These are phyloP conservation scores for Lactifluus hygrophoroides DNA, from an alignment of 768 basidiomycete species.

Conservation along the genomic window DNA sequence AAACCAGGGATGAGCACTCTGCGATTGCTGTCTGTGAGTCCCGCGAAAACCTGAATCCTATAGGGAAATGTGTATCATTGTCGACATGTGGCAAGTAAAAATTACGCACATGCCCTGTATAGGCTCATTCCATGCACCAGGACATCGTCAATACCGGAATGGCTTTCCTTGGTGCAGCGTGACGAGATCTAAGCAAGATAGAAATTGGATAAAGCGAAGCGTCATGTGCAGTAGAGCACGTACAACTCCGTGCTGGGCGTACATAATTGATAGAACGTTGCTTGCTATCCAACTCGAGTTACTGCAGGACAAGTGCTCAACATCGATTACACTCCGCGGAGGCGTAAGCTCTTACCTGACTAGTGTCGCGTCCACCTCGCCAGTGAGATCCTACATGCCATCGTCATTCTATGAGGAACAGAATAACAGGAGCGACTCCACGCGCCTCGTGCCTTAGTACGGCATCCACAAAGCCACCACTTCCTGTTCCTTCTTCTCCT, in stretches of 20 bases:
- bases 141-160: conserved; percentile 93
- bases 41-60: conserved; percentile 73
- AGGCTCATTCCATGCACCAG: conserved; percentile 80
- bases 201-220: not conserved
- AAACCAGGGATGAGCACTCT: conserved; percentile 70
- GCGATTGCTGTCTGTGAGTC: conserved; percentile 49
- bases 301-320: conserved; percentile 30
- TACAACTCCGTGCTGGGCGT: conserved; percentile 89
- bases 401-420: not conserved
- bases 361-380: conserved; percentile 80
- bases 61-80: not conserved
- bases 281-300: conserved; percentile 98
- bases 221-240: conserved; percentile 25
- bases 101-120: conserved; percentile 79
- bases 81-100: not conserved
- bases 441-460: conserved; percentile 66
- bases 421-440: not conserved
- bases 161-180: conserved; percentile 61
- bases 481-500: conserved; percentile 96
- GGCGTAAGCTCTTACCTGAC: conserved; percentile 49
- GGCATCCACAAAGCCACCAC: conserved; percentile 73
- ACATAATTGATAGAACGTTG: conserved; percentile 86
- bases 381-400: conserved; percentile 62
- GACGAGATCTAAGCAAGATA: conserved; percentile 48
- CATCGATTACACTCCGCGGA: not conserved